Conservation (phyloP, 306 rosid species). For the Cucurbita argyrosperma region DNA sequence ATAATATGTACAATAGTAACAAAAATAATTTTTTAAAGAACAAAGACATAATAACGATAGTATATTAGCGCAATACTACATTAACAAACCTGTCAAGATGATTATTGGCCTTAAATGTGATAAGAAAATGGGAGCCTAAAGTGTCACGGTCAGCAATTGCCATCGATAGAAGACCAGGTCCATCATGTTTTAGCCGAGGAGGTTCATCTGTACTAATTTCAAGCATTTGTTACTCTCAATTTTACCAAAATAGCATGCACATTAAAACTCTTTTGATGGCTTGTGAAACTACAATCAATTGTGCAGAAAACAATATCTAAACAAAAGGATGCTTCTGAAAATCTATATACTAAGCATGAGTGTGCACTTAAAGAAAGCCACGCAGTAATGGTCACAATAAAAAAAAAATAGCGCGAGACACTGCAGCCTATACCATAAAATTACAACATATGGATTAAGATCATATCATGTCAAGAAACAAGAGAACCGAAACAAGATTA, state of each 20-base stretch:
- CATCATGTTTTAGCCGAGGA: constrained; percentile 70
- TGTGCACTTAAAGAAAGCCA: background rate
- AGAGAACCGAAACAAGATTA: background rate
- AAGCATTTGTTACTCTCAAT: background rate
- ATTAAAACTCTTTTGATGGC: background rate
- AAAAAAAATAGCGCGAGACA: background rate
- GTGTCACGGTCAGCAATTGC: constrained; percentile 60
- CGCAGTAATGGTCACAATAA: background rate
- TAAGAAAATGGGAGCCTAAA: constrained; percentile 70
- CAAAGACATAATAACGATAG: background rate
- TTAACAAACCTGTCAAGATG: constrained; percentile 66
- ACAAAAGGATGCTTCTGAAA: background rate
- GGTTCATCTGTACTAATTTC: constrained; percentile 51
- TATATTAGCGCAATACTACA: background rate
- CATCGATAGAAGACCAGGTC: constrained; percentile 69
- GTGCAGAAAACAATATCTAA: background rate
- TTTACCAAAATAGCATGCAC: background rate
- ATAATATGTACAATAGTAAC: background rate
- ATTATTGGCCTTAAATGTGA: constrained; percentile 68
- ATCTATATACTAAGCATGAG: background rate
- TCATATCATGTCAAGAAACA: background rate
- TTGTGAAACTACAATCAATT: background rate
- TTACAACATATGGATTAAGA: background rate
- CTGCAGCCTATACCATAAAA: background rate
- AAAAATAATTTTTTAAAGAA: background rate